Base-by-base conservation (phyloP, 495 filamentous ascomycete genomes). In the Geopyxis carbonaria region DNA sequence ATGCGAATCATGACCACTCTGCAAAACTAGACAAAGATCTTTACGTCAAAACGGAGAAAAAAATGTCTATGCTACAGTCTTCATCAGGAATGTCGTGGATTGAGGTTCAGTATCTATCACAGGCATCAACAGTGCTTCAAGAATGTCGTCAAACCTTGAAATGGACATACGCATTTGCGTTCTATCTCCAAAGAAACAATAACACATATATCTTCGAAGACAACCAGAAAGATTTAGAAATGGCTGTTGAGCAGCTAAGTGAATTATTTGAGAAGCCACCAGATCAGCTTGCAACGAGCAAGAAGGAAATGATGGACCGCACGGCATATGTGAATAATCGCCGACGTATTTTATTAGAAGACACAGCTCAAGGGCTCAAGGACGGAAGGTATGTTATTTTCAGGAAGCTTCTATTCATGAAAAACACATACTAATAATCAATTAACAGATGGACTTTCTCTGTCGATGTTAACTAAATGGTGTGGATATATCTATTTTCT, bases 151-250 rank as follows among this genome's bases (percentile, higher is more conserved):
- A 94, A 61, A 97, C 86, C 0, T 65, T 97, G 27, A 95, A 95
- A 64, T 97, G 89, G 89, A 97, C 89, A 0, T 97, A 97, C 54
- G 91, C 89, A 0, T 97, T 97, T 61, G 89, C 89, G 1, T 97
- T 84, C 53, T 97, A 97, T 51, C 72, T 97, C 3, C 78, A 80
- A 3, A 75, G 86, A 22, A 94, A 94, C 65, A 97, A 95, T 52
- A 68, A 83, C 27, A 94, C 89, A 0, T 82, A 86, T 56, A 95
- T 97, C 36, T 97, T 97, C 46, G 89, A 97, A 60, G 87, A 93
- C 50, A 97, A 97, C 55, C 89, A 97, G 56, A 93, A 92, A 59
- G 91, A 97, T 56, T 63, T 97, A 18, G 91, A 97, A 61, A 73
- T 97, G 67, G 87, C 89, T 0, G 89, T 95, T 4, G 89, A 97